Conservation (phyloP, 2,329 filamentous ascomycete species). For the Botrytis elliptica region DNA sequence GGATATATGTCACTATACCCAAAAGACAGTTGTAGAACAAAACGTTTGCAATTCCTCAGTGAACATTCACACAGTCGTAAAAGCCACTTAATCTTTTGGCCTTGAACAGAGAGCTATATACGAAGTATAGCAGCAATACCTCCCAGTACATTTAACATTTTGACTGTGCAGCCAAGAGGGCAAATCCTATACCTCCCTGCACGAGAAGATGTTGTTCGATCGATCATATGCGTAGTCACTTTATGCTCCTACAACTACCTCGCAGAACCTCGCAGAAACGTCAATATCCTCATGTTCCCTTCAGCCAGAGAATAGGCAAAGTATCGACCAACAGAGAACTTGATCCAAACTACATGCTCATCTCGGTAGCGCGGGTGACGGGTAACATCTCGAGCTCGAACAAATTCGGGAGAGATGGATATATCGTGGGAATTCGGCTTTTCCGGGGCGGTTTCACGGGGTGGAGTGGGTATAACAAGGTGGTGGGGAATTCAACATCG, state of each 20-base stretch:
- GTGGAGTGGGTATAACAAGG: background rate
- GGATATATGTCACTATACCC: background rate
- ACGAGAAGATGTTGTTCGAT: background rate
- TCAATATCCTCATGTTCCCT: background rate
- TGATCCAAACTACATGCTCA: no score
- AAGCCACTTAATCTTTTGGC: background rate
- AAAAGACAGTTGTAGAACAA: background rate
- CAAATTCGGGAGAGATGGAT: constrained; percentile 4
- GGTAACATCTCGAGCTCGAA: background rate
- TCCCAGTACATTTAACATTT: background rate
- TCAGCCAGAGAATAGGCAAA: background rate
- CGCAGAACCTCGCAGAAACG: no score
- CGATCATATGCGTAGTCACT: background rate
- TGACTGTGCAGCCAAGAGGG: background rate
- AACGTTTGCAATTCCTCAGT: background rate
- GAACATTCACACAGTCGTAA: background rate
- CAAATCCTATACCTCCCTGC: background rate
- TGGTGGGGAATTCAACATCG: background rate
- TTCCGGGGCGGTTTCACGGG: background rate
- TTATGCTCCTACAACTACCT: background rate
- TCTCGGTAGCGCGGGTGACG: background rate
- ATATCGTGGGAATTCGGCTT: constrained; percentile 17
- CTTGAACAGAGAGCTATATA: background rate
- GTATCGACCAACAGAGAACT: background rate
- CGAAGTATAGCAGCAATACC: no score